Percentiles rank a stretch among this genome's conserved stretches.
Evolutionary conservation across 2,329 filamentous ascomycete genomes (phyloP).

Genomic region (Leptographium procerum): DNA sequence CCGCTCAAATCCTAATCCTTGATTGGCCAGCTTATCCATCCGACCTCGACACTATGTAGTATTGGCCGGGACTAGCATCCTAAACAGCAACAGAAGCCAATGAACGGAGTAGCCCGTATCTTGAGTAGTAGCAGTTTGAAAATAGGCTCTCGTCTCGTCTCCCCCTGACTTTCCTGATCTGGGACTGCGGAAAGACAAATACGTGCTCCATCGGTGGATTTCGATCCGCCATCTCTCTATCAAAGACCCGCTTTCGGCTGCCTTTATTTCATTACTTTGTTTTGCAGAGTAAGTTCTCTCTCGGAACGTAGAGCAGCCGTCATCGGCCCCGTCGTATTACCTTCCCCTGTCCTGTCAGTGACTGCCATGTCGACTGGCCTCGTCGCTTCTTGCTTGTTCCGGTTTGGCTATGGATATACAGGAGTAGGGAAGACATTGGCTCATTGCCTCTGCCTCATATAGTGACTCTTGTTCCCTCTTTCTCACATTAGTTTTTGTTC

Average conservation of each 20-base stretch:
- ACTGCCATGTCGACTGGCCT: background rate
- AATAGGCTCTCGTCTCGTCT: background rate
- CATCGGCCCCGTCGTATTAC: background rate
- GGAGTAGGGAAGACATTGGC: background rate
- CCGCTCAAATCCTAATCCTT: background rate
- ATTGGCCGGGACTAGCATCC: no score
- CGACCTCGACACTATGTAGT: background rate
- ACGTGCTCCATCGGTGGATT: background rate
- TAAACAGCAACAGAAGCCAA: no score
- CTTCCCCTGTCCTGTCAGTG: background rate
- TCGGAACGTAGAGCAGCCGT: slow-evolving; percentile 5
- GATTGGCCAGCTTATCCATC: background rate
- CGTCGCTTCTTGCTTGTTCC: background rate
- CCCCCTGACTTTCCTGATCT: background rate
- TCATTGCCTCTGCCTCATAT: background rate
- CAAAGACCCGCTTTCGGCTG: background rate
- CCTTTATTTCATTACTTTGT: no score
- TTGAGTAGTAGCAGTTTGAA: background rate
- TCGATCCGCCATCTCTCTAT: background rate
- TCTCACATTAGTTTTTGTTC: background rate
- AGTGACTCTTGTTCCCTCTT: background rate
- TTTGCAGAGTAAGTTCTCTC: no score
- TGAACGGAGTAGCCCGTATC: background rate
- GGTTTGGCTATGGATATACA: background rate
- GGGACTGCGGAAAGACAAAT: background rate